Base-by-base conservation (phyloP, 2,329 filamentous ascomycete species). In the Fusarium tjaetaba region DNA sequence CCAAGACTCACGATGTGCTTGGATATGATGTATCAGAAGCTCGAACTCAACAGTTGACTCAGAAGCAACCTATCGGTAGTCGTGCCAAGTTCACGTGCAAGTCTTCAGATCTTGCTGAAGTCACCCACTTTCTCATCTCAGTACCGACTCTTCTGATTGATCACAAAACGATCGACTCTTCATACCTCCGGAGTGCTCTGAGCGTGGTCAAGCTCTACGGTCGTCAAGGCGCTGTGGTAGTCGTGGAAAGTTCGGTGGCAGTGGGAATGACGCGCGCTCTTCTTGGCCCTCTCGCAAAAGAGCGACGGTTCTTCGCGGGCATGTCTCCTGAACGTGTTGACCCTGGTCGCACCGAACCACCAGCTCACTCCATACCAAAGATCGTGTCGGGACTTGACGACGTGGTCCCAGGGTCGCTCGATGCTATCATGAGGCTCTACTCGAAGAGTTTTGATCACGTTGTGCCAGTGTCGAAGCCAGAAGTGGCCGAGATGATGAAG, bases 401-500 rank as follows among this genome's bases (percentile, higher is more conserved):
- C 59, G 65, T 85, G 13, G 81, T 82, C 1, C 83, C 85, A 0
- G 83, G 83, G 16, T 87, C 87, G 0, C 79, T 87, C 5, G 75
- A 82, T 14, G 79, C 81, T 39, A 88, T 89, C 60, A 67, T 77
- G 11, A 73, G 77, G 11, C 77, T 89, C 8, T 89, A 89, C 76
- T 80, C 80, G 5, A 75, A 78, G n/a, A 85, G 84, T 4, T 89
- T 88, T 69, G 81, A 87, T 56, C 76, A 79, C 0, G 80, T 89
- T 11, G 81, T 88, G 11, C 82, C 84, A 0, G 87, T 89, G 36
- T 86, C 85, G 16, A 80, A 78, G 36, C 87, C 87, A 4, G 88
- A 89, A 73, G 86, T 88, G 3, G 88, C 88, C 4, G 88, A 89
- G 77, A 88, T 89, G 86, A 87, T 84, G 70, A 89, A 89, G 79